Evolutionary conservation across 768 basidiomycete species (phyloP).

Genomic region (Leccinum subgranulosum): DNA sequence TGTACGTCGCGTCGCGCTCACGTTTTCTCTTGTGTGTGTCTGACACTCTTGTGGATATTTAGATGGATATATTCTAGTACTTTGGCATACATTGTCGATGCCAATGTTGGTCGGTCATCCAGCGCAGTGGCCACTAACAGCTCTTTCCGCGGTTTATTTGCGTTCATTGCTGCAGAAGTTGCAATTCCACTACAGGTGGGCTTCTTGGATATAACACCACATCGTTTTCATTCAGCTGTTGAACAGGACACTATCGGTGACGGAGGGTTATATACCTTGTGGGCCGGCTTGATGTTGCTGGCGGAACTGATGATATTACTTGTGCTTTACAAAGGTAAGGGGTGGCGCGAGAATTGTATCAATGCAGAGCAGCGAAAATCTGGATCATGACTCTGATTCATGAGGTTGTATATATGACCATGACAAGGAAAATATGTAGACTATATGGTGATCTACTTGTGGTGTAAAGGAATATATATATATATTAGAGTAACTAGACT

Average conservation of each 20-base stretch:
- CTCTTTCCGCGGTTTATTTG: slow-evolving; percentile 64
- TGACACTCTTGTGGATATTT: background rate
- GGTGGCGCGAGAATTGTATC: slow-evolving; percentile 57
- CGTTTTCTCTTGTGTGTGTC: background rate
- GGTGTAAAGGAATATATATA: background rate
- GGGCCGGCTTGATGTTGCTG: slow-evolving; percentile 53
- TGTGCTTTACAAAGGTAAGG: slow-evolving; percentile 56
- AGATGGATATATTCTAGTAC: slow-evolving; percentile 68
- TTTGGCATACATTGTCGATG: slow-evolving; percentile 84
- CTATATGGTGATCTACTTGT: background rate
- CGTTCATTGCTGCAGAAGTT: slow-evolving; percentile 69
- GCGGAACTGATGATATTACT: slow-evolving; percentile 55
- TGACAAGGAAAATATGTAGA: background rate
- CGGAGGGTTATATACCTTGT: slow-evolving; percentile 76
- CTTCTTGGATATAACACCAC: background rate
- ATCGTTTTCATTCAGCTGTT: background rate
- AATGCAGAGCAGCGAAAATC: slow-evolving; percentile 33
- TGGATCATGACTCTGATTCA: background rate
- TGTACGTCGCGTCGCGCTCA: slow-evolving; percentile 47
- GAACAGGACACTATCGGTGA: slow-evolving; percentile 68
- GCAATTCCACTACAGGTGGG: slow-evolving; percentile 66
- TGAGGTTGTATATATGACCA: background rate
- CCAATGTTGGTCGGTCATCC: slow-evolving; percentile 78
- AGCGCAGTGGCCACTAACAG: slow-evolving; percentile 76
- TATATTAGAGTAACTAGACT: too few species aligned